Base-by-base conservation (phyloP, 208 protist genomes). In the Leishmania turanica region DNA sequence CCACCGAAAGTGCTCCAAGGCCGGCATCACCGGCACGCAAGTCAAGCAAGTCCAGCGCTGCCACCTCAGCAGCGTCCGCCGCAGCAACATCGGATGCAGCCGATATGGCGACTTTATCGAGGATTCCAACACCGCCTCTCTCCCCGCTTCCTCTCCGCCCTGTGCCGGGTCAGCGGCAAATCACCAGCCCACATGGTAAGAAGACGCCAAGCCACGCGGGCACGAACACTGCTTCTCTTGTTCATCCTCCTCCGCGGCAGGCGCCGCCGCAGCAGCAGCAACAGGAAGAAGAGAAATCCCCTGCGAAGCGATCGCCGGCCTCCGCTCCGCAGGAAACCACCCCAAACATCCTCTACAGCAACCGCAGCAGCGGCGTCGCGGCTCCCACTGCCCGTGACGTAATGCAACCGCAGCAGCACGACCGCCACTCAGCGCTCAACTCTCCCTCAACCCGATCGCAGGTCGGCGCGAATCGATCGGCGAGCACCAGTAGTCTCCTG, bases 281-380 rank as follows among this genome's bases (percentile, higher is more conserved):
- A 8, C 65, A 70, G 34, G n/a, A 70, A 47, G 65, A 70, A n/a
- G 37, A 31, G 6, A 31, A 73, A 5, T 13, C 69, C 45, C 27
- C 6, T 34, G 7, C 45, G 69, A 53, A 45, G 34, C n/a, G 19
- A 37, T 76, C 72, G 31, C 31, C 47, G 34, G 51, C 53, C 31
- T 34, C 51, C 19, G 34, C 21, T 8, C 34, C 74, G 9, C 56
- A 11, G 37, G 74, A 77, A 56, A 47, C 74, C 11, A 66, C 74
- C 53, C 76, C 40, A 34, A 79, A 64, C 9, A 34, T 79, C 19
- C 53, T 75, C 45, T 82, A 76, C 77, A 81, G 76, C 76, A 80
- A 84, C 34, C 81, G 76, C 19, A 84, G 77, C 64, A 85, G 77
- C 64, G 71, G 47, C 49, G 40, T 42, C 60, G 21, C 19, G 8